phyloP scores from a whole-genome alignment of 345 rosid genomes.

The Kandelia obovata region DNA sequence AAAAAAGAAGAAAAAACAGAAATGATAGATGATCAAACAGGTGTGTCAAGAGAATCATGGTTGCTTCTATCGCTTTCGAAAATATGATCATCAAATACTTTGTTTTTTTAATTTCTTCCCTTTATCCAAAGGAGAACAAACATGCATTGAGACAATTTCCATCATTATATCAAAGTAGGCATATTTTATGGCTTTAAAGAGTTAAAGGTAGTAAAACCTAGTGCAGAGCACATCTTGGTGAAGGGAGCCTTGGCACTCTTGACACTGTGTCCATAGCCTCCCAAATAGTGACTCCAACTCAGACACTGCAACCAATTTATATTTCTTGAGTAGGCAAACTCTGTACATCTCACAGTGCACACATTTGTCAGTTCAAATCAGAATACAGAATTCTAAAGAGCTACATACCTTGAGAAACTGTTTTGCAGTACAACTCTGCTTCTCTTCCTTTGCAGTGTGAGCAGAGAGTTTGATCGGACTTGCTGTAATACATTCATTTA shows the following conservation, averaged over 20 bases:
- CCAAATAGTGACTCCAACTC: slow-evolving; percentile 84
- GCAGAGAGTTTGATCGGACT: slow-evolving; percentile 62
- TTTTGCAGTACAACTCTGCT: slow-evolving; percentile 82
- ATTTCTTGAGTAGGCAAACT: slow-evolving; percentile 1
- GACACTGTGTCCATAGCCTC: slow-evolving; percentile 93
- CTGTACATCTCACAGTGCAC: not conserved
- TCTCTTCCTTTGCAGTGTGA: slow-evolving; percentile 91
- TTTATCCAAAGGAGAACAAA: not conserved
- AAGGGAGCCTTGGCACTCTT: slow-evolving; percentile 98
- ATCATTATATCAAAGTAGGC: not conserved
- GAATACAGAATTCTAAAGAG: slow-evolving; percentile 8
- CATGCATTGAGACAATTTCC: not conserved
- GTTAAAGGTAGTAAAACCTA: slow-evolving; percentile 43
- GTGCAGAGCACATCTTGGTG: slow-evolving; percentile 98
- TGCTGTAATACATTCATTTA: slow-evolving; percentile 27
- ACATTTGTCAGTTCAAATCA: not conserved
- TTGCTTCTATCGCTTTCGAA: not conserved
- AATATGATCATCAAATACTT: not conserved
- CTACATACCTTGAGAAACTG: slow-evolving; percentile 75
- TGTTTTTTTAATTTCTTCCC: not conserved
- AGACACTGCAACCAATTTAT: slow-evolving; percentile 51
- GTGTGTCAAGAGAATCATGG: not conserved
- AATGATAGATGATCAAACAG: not conserved
- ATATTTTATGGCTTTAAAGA: not conserved
- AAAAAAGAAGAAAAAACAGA: not conserved